phyloP scores from a whole-genome alignment of 2,329 filamentous ascomycete species.

The Epichloe gansuensis region DNA sequence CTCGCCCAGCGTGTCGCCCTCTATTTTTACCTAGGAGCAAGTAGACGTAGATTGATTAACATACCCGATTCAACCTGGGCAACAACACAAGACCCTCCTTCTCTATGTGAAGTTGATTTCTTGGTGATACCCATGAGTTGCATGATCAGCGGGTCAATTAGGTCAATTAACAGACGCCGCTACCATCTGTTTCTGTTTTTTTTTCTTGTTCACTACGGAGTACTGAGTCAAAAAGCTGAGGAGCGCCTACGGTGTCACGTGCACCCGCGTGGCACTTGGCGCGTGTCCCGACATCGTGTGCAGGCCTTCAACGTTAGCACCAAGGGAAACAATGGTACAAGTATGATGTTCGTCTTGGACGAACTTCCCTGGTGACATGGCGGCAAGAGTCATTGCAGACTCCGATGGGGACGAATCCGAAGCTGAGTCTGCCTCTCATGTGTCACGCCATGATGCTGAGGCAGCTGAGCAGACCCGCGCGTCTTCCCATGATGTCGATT shows the following conservation, averaged over 20 bases:
- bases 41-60: conserved; percentile 6
- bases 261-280: neutral
- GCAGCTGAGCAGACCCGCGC: neutral
- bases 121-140: too few relatives aligned
- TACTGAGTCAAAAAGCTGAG: too few relatives aligned
- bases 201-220: too few relatives aligned
- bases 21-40: conserved; percentile 1
- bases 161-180: too few relatives aligned
- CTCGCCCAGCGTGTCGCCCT: neutral
- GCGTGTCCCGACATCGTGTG: neutral
- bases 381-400: conserved; percentile 22
- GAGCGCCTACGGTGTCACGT: conserved; percentile 2
- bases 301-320: neutral
- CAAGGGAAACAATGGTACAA: neutral
- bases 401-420: conserved; percentile 24
- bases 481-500: conserved; percentile 11
- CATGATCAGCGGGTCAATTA: too few relatives aligned
- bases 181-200: too few relatives aligned
- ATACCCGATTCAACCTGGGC: conserved; percentile 13
- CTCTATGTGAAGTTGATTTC: too few relatives aligned
- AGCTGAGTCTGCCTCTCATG: neutral
- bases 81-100: neutral
- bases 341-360: neutral
- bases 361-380: conserved; percentile 8
- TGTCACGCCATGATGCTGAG: neutral